Percentiles rank a stretch among this genome's conserved stretches.
phyloP scores from a whole-genome alignment of 140 eudicot genomes.

The Cichorium intybus region DNA sequence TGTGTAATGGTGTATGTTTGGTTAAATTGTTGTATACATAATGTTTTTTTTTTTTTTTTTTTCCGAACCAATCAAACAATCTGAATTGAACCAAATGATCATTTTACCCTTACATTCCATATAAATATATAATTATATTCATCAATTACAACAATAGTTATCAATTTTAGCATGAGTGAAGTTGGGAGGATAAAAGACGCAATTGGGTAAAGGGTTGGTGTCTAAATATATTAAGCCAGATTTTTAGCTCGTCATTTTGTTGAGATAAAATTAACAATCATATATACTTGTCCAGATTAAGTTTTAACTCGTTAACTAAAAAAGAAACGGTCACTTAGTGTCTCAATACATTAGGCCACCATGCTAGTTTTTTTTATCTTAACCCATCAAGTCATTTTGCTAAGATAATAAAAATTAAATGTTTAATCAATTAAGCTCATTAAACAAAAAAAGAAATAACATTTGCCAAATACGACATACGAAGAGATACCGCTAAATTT shows the following conservation, averaged over 20 bases:
- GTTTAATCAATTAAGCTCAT: not conserved
- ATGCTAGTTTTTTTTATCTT: not conserved
- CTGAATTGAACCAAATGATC: no score
- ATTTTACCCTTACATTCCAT: no score
- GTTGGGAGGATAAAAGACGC: not conserved
- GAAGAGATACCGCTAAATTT: conserved; percentile 6
- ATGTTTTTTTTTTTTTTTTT: no score
- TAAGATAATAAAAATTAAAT: not conserved
- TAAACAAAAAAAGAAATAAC: not conserved
- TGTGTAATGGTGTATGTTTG: not conserved
- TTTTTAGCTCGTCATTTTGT: no score
- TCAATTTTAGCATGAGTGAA: not conserved
- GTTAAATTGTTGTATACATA: not conserved
- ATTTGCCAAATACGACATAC: conserved; percentile 8
- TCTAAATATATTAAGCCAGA: not conserved
- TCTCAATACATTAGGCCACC: not conserved
- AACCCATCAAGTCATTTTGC: not conserved
- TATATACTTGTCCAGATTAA: no score
- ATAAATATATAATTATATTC: no score
- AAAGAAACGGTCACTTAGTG: not conserved
- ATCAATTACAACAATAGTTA: not conserved
- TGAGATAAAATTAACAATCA: no score
- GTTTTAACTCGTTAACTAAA: no score
- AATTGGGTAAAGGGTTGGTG: not conserved
- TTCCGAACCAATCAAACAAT: no score